A percentile compares a stretch with the other conserved stretches of the same genome.
Conservation (phyloP, 2,329 filamentous ascomycete genomes). For the Fusarium hostae region DNA sequence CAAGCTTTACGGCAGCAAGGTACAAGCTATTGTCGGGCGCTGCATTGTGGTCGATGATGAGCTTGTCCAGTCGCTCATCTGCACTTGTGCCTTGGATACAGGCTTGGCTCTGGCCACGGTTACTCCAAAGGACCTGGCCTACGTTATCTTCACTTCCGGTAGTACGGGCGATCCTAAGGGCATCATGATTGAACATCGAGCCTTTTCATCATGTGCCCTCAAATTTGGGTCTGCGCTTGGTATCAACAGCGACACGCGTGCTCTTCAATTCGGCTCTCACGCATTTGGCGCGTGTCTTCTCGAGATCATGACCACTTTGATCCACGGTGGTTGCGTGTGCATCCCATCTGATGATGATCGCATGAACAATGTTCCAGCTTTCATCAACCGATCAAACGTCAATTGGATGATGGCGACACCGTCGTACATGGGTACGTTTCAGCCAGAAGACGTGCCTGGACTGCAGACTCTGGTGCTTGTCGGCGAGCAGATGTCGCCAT, state of each 20-base stretch:
- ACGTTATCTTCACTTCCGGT: slow-evolving; percentile 38
- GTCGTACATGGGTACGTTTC: slow-evolving; percentile 9
- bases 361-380: slow-evolving; percentile 33
- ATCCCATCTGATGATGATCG: slow-evolving; percentile 37
- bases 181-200: slow-evolving; percentile 3
- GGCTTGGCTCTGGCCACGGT: neutral
- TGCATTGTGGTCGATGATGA: slow-evolving; percentile 1
- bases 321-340: slow-evolving; percentile 28
- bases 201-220: neutral
- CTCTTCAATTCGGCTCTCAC: slow-evolving; percentile 31
- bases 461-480: slow-evolving; percentile 4
- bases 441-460: neutral
- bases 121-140: neutral
- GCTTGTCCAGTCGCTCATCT: neutral
- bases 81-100: neutral
- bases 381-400: slow-evolving; percentile 9
- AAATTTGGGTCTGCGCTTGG: neutral
- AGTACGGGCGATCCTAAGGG: slow-evolving; percentile 40
- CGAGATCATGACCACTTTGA: slow-evolving; percentile 24
- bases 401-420: slow-evolving; percentile 34
- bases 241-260: slow-evolving; percentile 1
- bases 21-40: neutral
- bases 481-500: slow-evolving; percentile 1
- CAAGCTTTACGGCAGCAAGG: neutral
- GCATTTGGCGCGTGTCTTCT: slow-evolving; percentile 33